Base-by-base conservation (phyloP, 2,329 filamentous ascomycete genomes). In the Aspergillus neoniger region DNA sequence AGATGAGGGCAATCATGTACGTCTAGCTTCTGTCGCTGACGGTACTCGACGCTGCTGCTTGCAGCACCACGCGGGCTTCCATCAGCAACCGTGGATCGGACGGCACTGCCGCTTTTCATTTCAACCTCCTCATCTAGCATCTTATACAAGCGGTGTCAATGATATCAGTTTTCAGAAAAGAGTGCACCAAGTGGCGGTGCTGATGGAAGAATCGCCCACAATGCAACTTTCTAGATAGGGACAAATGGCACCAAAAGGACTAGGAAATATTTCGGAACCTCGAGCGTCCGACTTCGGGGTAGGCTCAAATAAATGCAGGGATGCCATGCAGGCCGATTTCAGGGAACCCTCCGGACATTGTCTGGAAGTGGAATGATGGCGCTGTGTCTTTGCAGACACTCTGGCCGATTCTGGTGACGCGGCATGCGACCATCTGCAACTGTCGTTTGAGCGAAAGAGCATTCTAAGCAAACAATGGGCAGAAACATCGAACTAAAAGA, bases 21-120 rank as follows among this genome's bases (percentile, higher is more conserved):
- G 57, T 65, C 63, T 23, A 65, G 48, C 54, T 60, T 58, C 48
- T 65, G 63, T 55, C 55, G 52, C n/a, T 65, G 47, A n/a, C 47
- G 47, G 15, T 50, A 50, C 15, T 57, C 53, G 5, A 59, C 58
- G 39, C 48, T 62, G 25, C 59, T 44, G 44, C 49, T 38, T 14
- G 12, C 48, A 23, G 19, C 30, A 14, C 8, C 48, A 54, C 9
- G 47, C n/a, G 25, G 47, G n/a, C 55, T 44, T 9, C 4, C 32
- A 15, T 21, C 53, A 8, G 51, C 49, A 9, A 32, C 21, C 5
- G 47, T 41, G 3, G 61, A 63, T 36, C 51, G 58, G n/a, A 63
- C 38, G 30, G 61, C 59, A 43, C 57, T 62, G 32, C 55, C 59
- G 43, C 59, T 57, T 47, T 65, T 65, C 57, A 60, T 53, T 44